Evolutionary conservation across 2,329 filamentous ascomycete genomes (phyloP).

Genomic region (Aureobasidium musti): DNA sequence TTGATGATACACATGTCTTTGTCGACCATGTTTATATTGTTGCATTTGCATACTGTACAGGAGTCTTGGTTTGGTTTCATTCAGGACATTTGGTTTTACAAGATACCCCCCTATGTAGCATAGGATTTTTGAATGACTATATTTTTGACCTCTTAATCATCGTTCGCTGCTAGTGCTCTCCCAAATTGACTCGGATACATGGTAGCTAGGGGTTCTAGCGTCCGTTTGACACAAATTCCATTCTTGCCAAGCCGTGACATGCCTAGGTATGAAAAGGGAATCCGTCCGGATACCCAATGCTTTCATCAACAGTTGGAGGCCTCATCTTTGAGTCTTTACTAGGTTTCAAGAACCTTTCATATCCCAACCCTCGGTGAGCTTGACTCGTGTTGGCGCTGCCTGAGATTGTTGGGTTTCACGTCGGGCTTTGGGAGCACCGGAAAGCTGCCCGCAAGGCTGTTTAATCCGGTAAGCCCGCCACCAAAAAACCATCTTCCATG

Average conservation of each 20-base stretch:
- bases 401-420: constrained; percentile 20
- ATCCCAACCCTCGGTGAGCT: background rate
- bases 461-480: constrained; percentile 14
- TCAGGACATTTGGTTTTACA: background rate
- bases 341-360: background rate
- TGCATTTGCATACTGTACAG: constrained; percentile 18
- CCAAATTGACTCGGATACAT: background rate
- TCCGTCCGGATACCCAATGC: background rate
- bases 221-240: background rate
- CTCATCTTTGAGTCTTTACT: background rate
- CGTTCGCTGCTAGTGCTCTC: background rate
- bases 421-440: background rate
- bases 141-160: background rate
- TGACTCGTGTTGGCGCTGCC: background rate
- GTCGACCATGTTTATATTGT: background rate
- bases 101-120: constrained; percentile 19
- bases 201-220: background rate
- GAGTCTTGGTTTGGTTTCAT: constrained; percentile 1
- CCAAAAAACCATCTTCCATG: background rate
- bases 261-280: background rate
- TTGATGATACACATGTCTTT: background rate
- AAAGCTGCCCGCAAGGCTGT: background rate
- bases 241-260: background rate
- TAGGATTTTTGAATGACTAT: constrained; percentile 7
- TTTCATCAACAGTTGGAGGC: background rate